phyloP scores from a whole-genome alignment of 257 asterid genomes.

The Rehmannia glutinosa region DNA sequence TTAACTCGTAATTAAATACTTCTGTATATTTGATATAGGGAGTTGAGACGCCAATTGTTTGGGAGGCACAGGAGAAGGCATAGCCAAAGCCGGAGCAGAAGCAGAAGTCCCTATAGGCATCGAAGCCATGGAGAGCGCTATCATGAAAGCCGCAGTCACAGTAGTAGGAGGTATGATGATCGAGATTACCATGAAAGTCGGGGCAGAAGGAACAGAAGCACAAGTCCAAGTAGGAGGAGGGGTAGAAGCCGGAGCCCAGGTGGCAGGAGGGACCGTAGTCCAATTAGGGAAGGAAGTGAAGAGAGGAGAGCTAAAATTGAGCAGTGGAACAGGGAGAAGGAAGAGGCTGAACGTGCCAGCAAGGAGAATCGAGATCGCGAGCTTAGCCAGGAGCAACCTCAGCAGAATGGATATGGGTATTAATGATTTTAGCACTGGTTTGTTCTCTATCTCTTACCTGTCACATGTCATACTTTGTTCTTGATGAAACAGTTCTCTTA shows the following conservation, averaged over 20 bases:
- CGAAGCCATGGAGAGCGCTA: slow-evolving; percentile 80
- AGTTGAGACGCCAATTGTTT: slow-evolving; percentile 73
- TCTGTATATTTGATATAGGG: slow-evolving; percentile 29
- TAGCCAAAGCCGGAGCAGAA: slow-evolving; percentile 67
- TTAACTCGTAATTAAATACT: not conserved
- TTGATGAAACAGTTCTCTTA: not conserved
- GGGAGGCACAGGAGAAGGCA: slow-evolving; percentile 60
- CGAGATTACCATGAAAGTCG: slow-evolving; percentile 69
- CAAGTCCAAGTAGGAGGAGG: slow-evolving; percentile 58
- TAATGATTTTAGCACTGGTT: slow-evolving; percentile 45
- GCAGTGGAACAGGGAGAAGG: slow-evolving; percentile 95
- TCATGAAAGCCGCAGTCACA: slow-evolving; percentile 57
- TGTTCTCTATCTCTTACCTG: slow-evolving; percentile 26
- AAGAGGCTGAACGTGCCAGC: slow-evolving; percentile 49
- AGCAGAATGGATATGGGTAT: slow-evolving; percentile 43
- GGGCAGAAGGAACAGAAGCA: slow-evolving; percentile 60
- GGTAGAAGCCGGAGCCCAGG: slow-evolving; percentile 79
- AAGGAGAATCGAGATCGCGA: slow-evolving; percentile 38
- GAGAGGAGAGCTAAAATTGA: slow-evolving; percentile 96
- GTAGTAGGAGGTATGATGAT: slow-evolving; percentile 79
- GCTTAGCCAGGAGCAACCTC: slow-evolving; percentile 16
- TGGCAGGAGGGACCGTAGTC: slow-evolving; percentile 65
- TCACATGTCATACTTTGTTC: not conserved
- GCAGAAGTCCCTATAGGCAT: slow-evolving; percentile 79
- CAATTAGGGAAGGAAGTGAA: slow-evolving; percentile 92